Base-by-base conservation (phyloP, 306 rosid species). In the Hylodesmum podocarpum region DNA sequence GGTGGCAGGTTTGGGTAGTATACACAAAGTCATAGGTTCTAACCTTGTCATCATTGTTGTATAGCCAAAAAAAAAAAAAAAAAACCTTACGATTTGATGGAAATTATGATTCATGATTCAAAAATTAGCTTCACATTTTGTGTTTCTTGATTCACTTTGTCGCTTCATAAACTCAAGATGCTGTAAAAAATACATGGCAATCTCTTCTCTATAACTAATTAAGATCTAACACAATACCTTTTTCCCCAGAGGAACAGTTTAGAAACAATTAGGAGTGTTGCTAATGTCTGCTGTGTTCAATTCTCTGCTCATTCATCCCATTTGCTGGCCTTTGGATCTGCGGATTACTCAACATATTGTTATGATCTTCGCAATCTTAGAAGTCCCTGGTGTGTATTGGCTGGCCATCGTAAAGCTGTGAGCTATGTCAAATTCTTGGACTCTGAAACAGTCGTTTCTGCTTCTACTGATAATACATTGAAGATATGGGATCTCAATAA, bases 201-300 rank as follows among this genome's bases (percentile, higher is more conserved):
- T 68, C 76, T 55, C 53, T 43, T 49, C 39, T 75, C 41, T 36
- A 16, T 70, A 28, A 43, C 50, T 57, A 27, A 58, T 51, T 41
- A 79, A 73, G 73, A 70, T 27, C 84, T 88, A 73, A 80, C 75
- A 19, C 44, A n/a, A 46, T 79, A 50, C 28, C 46, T n/a, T 22
- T 58, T 40, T 83, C 37, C 4, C 72, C 96, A 94, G 98, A 91
- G 68, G 73, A 89, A 90, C 66, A 79, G 87, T 86, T 78, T 89
- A 77, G 89, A 91, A 49, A 91, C 98, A 57, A 89, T 94, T 82
- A 80, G 84, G 87, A 92, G 76, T 82, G 78, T 78, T 83, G 97
- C 97, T 62, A 91, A 90, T 74, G 98, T 94, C 66, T 94, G 97
- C 88, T 91, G 98, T 70, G 97, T 94, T 76, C 97, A 94, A 73